phyloP scores from a whole-genome alignment of 1,139 yeast genomes.

The Oligophagozyma castellii region DNA sequence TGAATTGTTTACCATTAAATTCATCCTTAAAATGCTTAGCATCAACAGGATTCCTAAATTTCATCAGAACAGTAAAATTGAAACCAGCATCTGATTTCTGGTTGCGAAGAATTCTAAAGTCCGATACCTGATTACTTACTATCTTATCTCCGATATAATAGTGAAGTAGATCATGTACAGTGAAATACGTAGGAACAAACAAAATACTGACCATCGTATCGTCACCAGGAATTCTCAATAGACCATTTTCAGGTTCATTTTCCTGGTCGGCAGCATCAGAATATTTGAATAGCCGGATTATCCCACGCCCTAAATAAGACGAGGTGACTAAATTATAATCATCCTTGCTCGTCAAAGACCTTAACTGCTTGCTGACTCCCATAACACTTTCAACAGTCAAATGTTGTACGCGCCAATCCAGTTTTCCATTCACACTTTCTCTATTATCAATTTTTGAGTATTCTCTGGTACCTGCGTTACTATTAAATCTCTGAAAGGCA shows the following conservation, averaged over 20 bases:
- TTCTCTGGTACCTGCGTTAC: too few relatives aligned
- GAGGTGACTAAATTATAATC: slow-evolving; percentile 15
- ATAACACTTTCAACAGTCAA: slow-evolving; percentile 3
- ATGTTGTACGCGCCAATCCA: slow-evolving; percentile 13
- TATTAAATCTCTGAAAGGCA: too few relatives aligned
- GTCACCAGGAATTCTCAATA: slow-evolving; percentile 32
- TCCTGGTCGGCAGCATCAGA: slow-evolving; percentile 8
- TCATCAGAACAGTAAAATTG: slow-evolving; percentile 49
- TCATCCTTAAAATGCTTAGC: slow-evolving; percentile 53
- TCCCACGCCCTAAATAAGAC: slow-evolving; percentile 53
- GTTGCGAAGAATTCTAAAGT: slow-evolving; percentile 51
- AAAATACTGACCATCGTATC: slow-evolving; percentile 62
- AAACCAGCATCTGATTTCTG: slow-evolving; percentile 58
- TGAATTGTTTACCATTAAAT: slow-evolving; percentile 66
- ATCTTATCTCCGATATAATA: slow-evolving; percentile 50
- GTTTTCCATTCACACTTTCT: too few relatives aligned
- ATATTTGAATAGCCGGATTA: slow-evolving; percentile 53
- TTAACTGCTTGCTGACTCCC: slow-evolving; percentile 2
- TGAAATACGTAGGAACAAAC: slow-evolving; percentile 79
- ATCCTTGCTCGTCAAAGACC: not conserved
- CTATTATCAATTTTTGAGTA: too few relatives aligned
- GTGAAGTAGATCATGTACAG: slow-evolving; percentile 73
- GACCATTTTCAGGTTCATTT: slow-evolving; percentile 10
- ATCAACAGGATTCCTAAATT: slow-evolving; percentile 42
- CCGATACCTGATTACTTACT: slow-evolving; percentile 45